Evolutionary conservation across 2,329 filamentous ascomycete species (phyloP).

Genomic region (Xylaria multiplex): DNA sequence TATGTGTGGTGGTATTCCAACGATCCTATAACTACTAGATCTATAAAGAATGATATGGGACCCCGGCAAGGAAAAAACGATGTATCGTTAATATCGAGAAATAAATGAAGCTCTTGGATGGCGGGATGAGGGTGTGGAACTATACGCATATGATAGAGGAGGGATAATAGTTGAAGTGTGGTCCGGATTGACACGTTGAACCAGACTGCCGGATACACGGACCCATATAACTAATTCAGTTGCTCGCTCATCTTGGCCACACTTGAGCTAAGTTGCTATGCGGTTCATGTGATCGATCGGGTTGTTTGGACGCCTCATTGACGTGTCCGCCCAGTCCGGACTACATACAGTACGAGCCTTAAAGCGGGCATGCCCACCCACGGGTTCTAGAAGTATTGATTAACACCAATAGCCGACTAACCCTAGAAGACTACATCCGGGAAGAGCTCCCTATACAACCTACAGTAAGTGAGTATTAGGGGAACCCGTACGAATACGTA

Average conservation of each 20-base stretch:
- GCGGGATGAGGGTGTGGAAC: slow-evolving; percentile 8
- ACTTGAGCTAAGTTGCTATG: slow-evolving; percentile 9
- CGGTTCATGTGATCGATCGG: slow-evolving; percentile 4
- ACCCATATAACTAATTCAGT: slow-evolving; percentile 22
- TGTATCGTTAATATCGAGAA: not conserved
- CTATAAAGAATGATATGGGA: not conserved
- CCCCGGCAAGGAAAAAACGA: not conserved
- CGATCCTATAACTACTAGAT: not conserved
- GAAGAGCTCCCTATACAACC: slow-evolving; percentile 1
- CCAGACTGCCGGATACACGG: slow-evolving; percentile 20
- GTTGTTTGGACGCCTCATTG: slow-evolving; percentile 20
- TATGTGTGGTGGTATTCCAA: not conserved
- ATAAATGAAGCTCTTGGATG: slow-evolving; percentile 5
- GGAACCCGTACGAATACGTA: not conserved
- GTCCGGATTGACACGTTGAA: slow-evolving; percentile 6
- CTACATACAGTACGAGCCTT: slow-evolving; percentile 5
- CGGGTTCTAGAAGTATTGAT: slow-evolving; percentile 4
- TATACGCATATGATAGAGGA: slow-evolving; percentile 5
- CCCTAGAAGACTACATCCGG: slow-evolving; percentile 3
- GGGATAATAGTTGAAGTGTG: not conserved
- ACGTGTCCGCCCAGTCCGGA: slow-evolving; percentile 7
- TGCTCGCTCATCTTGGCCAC: slow-evolving; percentile 8
- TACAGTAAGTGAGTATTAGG: not conserved
- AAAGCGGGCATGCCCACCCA: slow-evolving; percentile 6
- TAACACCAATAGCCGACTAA: slow-evolving; percentile 16